phyloP scores from a whole-genome alignment of 768 basidiomycete species.

The Leccinum obscurum region DNA sequence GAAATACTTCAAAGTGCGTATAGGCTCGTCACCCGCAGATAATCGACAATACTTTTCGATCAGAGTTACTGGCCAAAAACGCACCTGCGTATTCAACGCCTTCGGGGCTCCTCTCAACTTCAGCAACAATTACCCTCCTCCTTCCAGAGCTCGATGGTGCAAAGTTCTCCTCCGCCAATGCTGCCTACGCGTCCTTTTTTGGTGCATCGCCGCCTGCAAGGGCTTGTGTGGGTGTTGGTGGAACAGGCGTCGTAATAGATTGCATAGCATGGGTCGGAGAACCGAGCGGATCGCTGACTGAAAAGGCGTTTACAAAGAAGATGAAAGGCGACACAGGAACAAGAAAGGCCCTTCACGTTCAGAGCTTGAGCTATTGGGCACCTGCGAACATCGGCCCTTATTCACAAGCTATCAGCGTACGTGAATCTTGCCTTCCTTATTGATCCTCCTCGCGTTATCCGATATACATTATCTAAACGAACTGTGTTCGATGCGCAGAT shows the following conservation, averaged over 20 bases:
- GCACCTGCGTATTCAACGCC: conserved; percentile 37
- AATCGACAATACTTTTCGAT: conserved; percentile 1
- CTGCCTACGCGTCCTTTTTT: conserved; percentile 78
- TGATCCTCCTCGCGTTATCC: background rate
- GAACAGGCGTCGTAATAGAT: conserved; percentile 66
- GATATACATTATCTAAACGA: background rate
- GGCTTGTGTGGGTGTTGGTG: conserved; percentile 85
- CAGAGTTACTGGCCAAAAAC: conserved; percentile 54
- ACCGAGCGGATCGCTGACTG: conserved; percentile 6
- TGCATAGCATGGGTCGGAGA: conserved; percentile 63
- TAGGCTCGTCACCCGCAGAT: background rate
- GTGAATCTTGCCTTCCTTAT: conserved; percentile 24
- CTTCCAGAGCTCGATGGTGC: conserved; percentile 69
- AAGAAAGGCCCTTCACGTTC: conserved; percentile 86
- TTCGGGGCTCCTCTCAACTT: conserved; percentile 18
- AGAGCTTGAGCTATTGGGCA: conserved; percentile 97
- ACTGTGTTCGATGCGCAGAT: conserved; percentile 44
- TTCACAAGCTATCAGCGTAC: conserved; percentile 85
- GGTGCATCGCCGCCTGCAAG: conserved; percentile 91
- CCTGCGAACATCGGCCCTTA: conserved; percentile 99
- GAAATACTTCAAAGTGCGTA: conserved; percentile 54
- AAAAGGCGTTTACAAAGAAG: conserved; percentile 14
- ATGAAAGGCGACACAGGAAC: conserved; percentile 31
- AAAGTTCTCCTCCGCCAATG: conserved; percentile 75
- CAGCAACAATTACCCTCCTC: conserved; percentile 74